phyloP scores from a whole-genome alignment of 164 flowering plant genomes.

The Sextonia rubra region DNA sequence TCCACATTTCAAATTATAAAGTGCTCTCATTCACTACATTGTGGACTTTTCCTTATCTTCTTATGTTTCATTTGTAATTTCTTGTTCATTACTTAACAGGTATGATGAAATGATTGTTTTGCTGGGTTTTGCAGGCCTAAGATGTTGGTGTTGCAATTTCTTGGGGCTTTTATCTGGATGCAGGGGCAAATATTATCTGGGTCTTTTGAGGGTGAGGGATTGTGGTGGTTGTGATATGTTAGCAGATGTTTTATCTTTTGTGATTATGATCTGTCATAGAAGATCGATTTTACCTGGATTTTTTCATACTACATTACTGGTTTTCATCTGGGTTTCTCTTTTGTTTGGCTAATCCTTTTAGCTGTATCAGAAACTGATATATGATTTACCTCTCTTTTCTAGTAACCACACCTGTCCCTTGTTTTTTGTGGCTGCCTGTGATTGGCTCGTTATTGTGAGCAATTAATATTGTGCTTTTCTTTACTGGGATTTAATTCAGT shows the following conservation, averaged over 20 bases:
- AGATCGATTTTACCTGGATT: no score
- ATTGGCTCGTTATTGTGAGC: no score
- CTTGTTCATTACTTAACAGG: background rate
- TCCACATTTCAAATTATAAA: background rate
- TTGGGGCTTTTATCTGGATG: conserved; percentile 11
- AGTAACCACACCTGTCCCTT: background rate
- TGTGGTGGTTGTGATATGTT: background rate
- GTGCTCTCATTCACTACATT: background rate
- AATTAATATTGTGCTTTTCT: no score
- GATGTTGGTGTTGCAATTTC: conserved; percentile 5
- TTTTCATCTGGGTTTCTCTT: conserved; percentile 6
- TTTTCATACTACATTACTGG: conserved; percentile 6
- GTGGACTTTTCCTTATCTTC: background rate
- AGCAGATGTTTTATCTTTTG: background rate
- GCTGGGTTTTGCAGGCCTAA: conserved; percentile 30
- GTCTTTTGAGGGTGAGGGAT: conserved; percentile 5
- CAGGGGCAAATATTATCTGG: conserved; percentile 17
- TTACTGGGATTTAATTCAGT: no score
- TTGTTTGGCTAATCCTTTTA: conserved; percentile 20
- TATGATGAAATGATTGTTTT: background rate
- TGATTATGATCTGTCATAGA: conserved; percentile 3
- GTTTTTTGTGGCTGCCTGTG: background rate
- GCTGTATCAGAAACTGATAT: conserved; percentile 9
- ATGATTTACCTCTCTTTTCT: background rate
- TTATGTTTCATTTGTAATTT: no score